Percentiles rank a stretch among this genome's conserved stretches.
phyloP scores from a whole-genome alignment of 1,139 yeast species.

The Saccharomycopsis hybrid region DNA sequence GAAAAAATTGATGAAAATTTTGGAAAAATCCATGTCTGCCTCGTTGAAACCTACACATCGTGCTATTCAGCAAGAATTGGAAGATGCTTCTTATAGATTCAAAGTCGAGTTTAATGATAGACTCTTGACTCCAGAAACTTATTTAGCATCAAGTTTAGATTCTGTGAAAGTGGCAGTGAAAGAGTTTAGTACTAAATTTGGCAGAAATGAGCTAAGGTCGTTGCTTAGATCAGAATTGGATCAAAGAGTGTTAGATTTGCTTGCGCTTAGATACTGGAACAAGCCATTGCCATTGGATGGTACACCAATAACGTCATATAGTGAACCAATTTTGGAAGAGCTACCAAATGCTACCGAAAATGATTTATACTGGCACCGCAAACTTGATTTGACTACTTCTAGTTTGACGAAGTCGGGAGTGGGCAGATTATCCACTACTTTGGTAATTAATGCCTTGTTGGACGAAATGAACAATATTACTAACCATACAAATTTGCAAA shows the following conservation, averaged over 20 bases:
- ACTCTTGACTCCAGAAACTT: constrained; percentile 86
- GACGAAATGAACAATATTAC: constrained; percentile 72
- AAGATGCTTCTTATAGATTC: constrained; percentile 86
- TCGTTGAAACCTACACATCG: constrained; percentile 83
- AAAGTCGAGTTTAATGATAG: constrained; percentile 97
- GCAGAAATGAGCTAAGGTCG: constrained; percentile 74
- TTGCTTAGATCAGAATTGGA: constrained; percentile 80
- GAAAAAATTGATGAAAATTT: constrained; percentile 73
- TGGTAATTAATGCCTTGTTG: constrained; percentile 73
- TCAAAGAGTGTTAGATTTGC: constrained; percentile 75
- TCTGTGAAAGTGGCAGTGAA: constrained; percentile 79
- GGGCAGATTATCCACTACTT: constrained; percentile 79
- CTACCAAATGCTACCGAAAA: constrained; percentile 49
- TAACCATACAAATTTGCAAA: constrained; percentile 65
- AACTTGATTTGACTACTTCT: constrained; percentile 76
- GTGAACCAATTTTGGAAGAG: constrained; percentile 50
- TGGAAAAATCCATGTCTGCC: constrained; percentile 87
- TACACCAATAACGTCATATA: constrained; percentile 21
- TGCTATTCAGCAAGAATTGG: constrained; percentile 83
- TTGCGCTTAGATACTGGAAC: constrained; percentile 93
- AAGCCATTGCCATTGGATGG: constrained; percentile 35
- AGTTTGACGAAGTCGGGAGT: constrained; percentile 87
- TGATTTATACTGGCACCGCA: constrained; percentile 82
- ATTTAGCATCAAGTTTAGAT: constrained; percentile 87
- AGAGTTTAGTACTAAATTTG: constrained; percentile 76